A percentile compares a stretch with the other conserved stretches of the same genome.
Evolutionary conservation across 495 filamentous ascomycete genomes (phyloP).

Genomic region (Clohesyomyces aquaticus): DNA sequence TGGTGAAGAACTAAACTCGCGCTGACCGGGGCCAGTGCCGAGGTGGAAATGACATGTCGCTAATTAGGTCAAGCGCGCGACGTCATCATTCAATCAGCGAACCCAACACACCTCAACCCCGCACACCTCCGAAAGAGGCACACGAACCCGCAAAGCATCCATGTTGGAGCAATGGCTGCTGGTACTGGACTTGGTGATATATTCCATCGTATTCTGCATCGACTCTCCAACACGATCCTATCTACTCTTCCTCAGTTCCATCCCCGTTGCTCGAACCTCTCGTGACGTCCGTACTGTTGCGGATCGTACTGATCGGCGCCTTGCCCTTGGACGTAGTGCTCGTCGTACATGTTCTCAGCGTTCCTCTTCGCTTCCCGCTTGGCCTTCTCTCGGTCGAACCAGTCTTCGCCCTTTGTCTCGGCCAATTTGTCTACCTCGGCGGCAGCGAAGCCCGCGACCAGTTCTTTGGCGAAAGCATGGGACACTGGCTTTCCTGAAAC

Average conservation of each 20-base stretch:
- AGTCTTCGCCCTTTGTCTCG: constrained; percentile 78
- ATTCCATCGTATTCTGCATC: too few relatives aligned
- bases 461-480: constrained; percentile 78
- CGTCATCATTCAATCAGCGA: neutral
- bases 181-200: too few relatives aligned
- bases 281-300: constrained; percentile 46
- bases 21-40: too few relatives aligned
- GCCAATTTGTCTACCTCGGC: constrained; percentile 77
- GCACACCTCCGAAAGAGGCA: too few relatives aligned
- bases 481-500: constrained; percentile 65
- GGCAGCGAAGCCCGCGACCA: constrained; percentile 69
- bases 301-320: constrained; percentile 54
- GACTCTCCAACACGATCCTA: too few relatives aligned
- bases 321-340: constrained; percentile 58
- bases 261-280: constrained; percentile 41
- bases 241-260: constrained; percentile 18
- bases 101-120: too few relatives aligned
- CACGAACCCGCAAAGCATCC: too few relatives aligned
- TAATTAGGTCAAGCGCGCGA: too few relatives aligned
- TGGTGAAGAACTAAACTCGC: too few relatives aligned
- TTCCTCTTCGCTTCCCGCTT: constrained; percentile 69
- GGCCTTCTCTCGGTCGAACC: constrained; percentile 66
- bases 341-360: constrained; percentile 56
- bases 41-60: too few relatives aligned
- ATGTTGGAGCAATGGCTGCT: too few relatives aligned